Evolutionary conservation across 192 early-diverging fungal genomes (phyloP), one percentile per base, ranked within the genome.

Genomic region (Entomortierella parvispora): DNA sequence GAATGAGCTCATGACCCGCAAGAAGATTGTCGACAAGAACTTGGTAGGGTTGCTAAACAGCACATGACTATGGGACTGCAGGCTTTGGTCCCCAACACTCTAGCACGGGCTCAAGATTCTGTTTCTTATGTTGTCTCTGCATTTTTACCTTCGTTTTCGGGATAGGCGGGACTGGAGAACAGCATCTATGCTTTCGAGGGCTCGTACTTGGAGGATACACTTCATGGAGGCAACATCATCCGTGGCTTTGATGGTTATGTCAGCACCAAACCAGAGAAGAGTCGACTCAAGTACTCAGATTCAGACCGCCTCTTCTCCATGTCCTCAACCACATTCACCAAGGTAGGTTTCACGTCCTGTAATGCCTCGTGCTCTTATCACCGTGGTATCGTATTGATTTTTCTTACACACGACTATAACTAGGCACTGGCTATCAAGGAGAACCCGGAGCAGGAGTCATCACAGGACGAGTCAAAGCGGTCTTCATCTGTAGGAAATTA

Each of bases 231-330:
- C 31, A 97, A 97, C 67, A 91, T 97, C 60, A 91, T 96, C 44
- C 83, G 88, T 40, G 96, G 96, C 1, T 97, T 95, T 60, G 95
- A 96, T 12, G 93, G 92, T 1, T 97, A 97, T 68, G 78, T 96
- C 52, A 87, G 83, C 48, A 86, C 81, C 26, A 70, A 87, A 25
- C 80, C 86, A 5, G 82, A 85, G 31, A 85, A 87, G 56, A 88
- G 89, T 50, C 83, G 86, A 67, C 66, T 80, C 62, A 91, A 91
- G 61, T 89, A 95, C 64, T 87, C 82, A 2, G 94, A 95, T 15
- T 82, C 83, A 0, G 95, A 97, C 51, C 87, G 95, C 58, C 84
- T 97, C 34, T 97, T 97, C 57, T 95, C 94, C 10, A 80, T 89
- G 81, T 93, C 91, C 11, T 77, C 74, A 2, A 77, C 74, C 10